Conservation (phyloP, 768 basidiomycete genomes). For the Tylopilus sp. region DNA sequence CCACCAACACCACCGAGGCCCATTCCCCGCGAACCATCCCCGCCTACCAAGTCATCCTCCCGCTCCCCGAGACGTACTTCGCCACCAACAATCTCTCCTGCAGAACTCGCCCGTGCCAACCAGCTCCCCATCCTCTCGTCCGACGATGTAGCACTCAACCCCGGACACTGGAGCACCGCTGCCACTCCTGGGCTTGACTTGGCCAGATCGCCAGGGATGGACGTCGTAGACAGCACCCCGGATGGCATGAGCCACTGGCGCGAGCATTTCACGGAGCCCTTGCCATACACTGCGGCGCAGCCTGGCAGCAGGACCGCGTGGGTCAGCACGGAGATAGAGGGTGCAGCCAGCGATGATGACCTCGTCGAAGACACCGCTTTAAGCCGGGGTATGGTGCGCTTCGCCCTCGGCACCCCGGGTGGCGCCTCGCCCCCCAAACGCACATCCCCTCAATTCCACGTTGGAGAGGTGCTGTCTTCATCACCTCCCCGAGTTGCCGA, state of each 20-base stretch:
- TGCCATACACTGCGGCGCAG: slow-evolving; percentile 23
- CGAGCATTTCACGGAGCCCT: slow-evolving; percentile 29
- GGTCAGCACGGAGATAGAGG: slow-evolving; percentile 46
- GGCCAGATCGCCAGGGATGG: slow-evolving; percentile 19
- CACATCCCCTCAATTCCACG: slow-evolving; percentile 9
- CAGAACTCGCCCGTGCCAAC: slow-evolving; percentile 29
- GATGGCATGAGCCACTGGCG: slow-evolving; percentile 27
- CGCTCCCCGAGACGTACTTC: slow-evolving; percentile 34
- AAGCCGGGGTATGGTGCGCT: slow-evolving; percentile 13
- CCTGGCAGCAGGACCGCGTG: slow-evolving; percentile 28
- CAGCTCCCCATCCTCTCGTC: slow-evolving; percentile 21
- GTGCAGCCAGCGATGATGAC: slow-evolving; percentile 26
- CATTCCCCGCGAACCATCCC: slow-evolving; percentile 25
- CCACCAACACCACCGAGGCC: slow-evolving; percentile 19
- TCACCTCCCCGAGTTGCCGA: slow-evolving; percentile 17
- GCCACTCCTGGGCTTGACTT: slow-evolving; percentile 65
- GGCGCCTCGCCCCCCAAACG: slow-evolving; percentile 11
- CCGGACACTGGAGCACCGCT: slow-evolving; percentile 70
- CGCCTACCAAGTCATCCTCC: slow-evolving; percentile 19
- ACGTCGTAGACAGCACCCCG: slow-evolving; percentile 7
- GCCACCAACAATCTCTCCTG: slow-evolving; percentile 29
- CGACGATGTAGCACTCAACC: slow-evolving; percentile 37
- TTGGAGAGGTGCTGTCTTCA: slow-evolving; percentile 11
- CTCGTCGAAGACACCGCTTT: slow-evolving; percentile 18
- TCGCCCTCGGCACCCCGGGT: slow-evolving; percentile 16